Evolutionary conservation across 345 rosid genomes (phyloP).

Genomic region (Balakata baccata): DNA sequence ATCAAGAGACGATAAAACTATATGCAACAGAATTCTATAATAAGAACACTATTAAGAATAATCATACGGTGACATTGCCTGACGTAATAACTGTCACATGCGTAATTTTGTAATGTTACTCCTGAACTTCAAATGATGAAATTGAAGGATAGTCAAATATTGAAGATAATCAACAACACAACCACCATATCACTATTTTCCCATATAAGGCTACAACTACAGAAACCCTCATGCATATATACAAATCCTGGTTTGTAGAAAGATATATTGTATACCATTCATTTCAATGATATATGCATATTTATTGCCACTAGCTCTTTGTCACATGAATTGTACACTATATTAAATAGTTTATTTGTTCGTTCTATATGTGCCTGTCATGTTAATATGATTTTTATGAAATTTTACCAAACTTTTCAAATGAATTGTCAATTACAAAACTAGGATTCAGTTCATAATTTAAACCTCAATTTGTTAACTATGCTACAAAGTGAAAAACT

Average conservation of each 20-base stretch:
- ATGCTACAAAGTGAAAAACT: background rate
- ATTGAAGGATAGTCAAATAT: background rate
- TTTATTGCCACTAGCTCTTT: background rate
- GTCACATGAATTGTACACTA: background rate
- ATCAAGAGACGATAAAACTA: constrained; percentile 87
- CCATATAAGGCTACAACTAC: background rate
- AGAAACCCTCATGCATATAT: background rate
- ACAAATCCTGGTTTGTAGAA: background rate
- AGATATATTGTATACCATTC: background rate
- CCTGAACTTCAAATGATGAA: background rate
- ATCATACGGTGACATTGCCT: background rate
- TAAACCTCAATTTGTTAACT: background rate
- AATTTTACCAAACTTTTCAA: background rate
- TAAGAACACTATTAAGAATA: background rate
- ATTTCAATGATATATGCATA: background rate
- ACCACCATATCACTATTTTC: background rate
- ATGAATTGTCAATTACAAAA: background rate
- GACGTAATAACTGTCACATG: background rate
- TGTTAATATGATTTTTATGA: background rate
- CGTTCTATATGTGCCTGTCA: background rate
- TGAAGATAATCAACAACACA: background rate
- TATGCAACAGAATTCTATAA: constrained; percentile 11
- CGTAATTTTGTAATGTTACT: background rate
- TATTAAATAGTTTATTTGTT: background rate
- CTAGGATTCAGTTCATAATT: background rate